Base-by-base conservation (phyloP, 371 early-diverging fungal genomes). In the Rhizomucor miehei region DNA sequence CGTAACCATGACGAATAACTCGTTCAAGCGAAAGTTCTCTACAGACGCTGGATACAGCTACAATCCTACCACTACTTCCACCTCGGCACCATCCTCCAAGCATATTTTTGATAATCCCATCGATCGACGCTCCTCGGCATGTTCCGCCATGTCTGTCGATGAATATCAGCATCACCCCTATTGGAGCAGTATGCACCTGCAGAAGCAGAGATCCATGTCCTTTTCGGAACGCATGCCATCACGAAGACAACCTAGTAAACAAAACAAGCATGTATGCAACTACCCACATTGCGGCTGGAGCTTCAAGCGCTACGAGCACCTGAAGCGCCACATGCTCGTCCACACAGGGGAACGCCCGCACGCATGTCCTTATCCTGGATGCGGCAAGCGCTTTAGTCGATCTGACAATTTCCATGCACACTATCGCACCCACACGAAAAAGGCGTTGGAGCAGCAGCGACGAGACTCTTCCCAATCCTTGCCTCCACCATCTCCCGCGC, bases 281-380 rank as follows among this genome's bases (percentile, higher is more conserved):
- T 76, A 69, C 52, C 80, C 80, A 16, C 70, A 73, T 4, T 85
- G 85, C 49, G 64, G 69, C 9, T 81, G 81, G 83, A 80, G 80
- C 47, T 85, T 85, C 48, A 93, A 92, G 65, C 75, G 93, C 8
- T 87, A 79, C 64, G 94, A 94, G 59, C 93, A 93, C 69, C 67
- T 94, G 40, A 89, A 91, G 56, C 67, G 95, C 19, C 94, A 92
- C 60, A 82, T 84, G 77, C 62, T 89, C 14, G 84, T 85, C n/a
- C 85, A 85, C 50, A 80, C 85, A 11, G 83, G 81, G 14, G 85
- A 82, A 54, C 69, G 85, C 24, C 79, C 90, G 17, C 87, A 81
- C 65, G 73, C 75, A 3, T 91, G 91, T 56, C 75, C 75, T 29
- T 73, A 80, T 50, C 74, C 75, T 41, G 82, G 81, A 9, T 91